These are phyloP conservation scores for Ambrosiella xylebori DNA, from an alignment of 2,329 filamentous ascomycete species.

Conservation along the genomic window DNA sequence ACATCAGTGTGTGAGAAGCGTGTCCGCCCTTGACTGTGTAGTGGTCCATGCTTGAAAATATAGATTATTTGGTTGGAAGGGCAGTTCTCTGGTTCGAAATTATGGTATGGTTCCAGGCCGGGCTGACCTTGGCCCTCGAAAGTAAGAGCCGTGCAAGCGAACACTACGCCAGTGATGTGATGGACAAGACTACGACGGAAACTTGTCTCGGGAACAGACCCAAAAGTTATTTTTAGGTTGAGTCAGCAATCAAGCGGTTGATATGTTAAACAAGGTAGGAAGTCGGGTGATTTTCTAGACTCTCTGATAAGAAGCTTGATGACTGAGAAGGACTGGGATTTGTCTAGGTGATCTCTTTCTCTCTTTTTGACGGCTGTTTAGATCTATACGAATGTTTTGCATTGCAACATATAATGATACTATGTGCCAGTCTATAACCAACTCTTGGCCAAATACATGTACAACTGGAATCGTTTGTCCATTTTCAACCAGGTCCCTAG, in stretches of 20 bases:
- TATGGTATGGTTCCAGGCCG: not conserved
- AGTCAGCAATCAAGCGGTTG: not conserved
- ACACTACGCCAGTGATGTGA: not conserved
- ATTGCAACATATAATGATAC: too few species aligned
- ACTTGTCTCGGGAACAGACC: not conserved
- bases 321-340: too few species aligned
- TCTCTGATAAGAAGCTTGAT: too few species aligned
- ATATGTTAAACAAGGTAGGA: not conserved
- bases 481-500: not conserved
- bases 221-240: slow-evolving; percentile 1
- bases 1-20: too few species aligned
- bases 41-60: not conserved
- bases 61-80: not conserved
- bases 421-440: too few species aligned
- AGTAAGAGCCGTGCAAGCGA: not conserved
- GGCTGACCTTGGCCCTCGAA: not conserved
- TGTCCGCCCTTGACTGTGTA: not conserved
- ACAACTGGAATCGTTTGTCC: not conserved
- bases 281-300: not conserved
- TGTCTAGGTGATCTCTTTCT: too few species aligned
- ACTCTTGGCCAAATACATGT: not conserved
- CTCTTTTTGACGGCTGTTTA: too few species aligned
- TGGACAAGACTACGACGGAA: not conserved
- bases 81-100: not conserved
- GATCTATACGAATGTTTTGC: too few species aligned